Conservation (phyloP, 306 rosid genomes). For the Sesbania bispinosa region DNA sequence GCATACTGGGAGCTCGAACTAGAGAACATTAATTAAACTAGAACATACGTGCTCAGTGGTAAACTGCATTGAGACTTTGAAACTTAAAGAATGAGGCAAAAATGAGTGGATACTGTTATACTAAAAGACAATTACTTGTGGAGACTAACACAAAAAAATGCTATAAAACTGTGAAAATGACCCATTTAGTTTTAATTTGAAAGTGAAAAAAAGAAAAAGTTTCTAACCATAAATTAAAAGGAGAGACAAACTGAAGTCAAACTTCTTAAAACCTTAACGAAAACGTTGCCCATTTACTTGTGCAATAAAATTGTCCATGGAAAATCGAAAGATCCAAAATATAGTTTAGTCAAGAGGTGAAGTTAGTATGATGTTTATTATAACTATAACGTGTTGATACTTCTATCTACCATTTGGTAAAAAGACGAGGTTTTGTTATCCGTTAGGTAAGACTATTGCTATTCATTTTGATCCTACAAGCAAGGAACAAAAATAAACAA, state of each 20-base stretch:
- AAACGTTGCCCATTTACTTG: constrained; percentile 1
- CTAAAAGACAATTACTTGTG: constrained; percentile 11
- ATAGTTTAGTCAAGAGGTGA: constrained; percentile 8
- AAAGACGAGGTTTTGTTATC: constrained; percentile 41
- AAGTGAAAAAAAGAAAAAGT: constrained; percentile 9
- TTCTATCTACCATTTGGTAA: neutral
- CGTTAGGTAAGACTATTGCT: constrained; percentile 41
- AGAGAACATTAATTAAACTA: too few relatives aligned
- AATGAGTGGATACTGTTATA: neutral
- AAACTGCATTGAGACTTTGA: constrained; percentile 18
- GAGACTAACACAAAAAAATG: neutral
- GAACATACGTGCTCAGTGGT: too few relatives aligned
- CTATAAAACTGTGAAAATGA: constrained; percentile 17
- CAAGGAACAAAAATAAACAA: too few relatives aligned
- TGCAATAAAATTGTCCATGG: neutral
- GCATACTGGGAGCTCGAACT: too few relatives aligned
- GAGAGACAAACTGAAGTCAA: constrained; percentile 15
- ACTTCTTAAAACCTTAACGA: neutral
- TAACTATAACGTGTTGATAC: neutral
- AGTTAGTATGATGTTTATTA: constrained; percentile 21
- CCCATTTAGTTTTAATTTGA: too few relatives aligned
- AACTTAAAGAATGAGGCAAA: constrained; percentile 23
- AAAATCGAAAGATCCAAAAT: neutral
- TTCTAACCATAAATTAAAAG: neutral
- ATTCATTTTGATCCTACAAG: too few relatives aligned